Evolutionary conservation across 805 yeast genomes (phyloP), one percentile per base, ranked within the genome.

Genomic region (Saturnispora saitoi): DNA sequence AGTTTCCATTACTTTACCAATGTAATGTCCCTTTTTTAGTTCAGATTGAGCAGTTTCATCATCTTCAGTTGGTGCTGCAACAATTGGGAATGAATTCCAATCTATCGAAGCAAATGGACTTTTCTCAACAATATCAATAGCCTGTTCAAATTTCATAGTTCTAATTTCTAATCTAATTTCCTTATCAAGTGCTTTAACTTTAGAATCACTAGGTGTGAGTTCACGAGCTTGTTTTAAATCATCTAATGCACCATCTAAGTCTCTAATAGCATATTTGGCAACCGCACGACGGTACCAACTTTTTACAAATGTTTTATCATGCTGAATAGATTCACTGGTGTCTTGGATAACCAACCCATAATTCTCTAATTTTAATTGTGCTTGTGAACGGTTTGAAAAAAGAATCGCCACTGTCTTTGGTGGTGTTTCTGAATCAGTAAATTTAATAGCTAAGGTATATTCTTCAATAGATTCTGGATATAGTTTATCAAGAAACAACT

Each of bases 261-360:
- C 77, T 55, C 88, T 65, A 42, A 88, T 73, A 9, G 95, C 95
- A 63, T 81, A 76, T 53, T 80, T 65, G 0, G 97, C 83, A 11
- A 85, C 77, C 0, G 96, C 97, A 55, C 95, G 76, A 55, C 99
- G 76, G 62, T 87, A 93, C 62, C 86, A 85, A 0, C 88, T 89
- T 65, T 91, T 91, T 32, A 81, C 67, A 59, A 86, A 84, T 17
- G 68, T 61, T 1, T 81, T 75, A 60, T 91, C 88, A 9, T 82
- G 58, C 43, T 72, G 75, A 40, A 93, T 72, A 1, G 97, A 86
- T 40, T 69, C 67, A 31, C 81, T 76, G 56, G 95, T 81, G 63
- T 90, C 96, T n/a, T 65, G 70, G 2, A 90, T 75, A 0, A 96
- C 95, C 47, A 78, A 71, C 3, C 96, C 98, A 63, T 83, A 90